Percentiles rank a stretch among this genome's conserved stretches.
Conservation (phyloP, 2,329 filamentous ascomycete genomes). For the Fusarium devonianum region DNA sequence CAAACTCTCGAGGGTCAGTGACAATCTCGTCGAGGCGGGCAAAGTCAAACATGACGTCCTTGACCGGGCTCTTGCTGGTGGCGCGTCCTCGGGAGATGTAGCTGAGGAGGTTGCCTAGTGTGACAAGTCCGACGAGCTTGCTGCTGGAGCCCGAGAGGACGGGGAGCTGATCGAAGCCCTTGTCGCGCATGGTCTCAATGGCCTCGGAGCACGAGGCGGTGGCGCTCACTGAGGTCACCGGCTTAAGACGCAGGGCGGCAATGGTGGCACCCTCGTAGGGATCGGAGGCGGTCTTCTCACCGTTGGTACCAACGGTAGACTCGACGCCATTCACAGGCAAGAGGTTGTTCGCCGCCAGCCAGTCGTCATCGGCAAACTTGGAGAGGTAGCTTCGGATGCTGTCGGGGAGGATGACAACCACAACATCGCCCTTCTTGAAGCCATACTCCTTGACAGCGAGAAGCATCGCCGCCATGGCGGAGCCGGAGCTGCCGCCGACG, state of each 20-base stretch:
- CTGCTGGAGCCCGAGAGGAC: slow-evolving; percentile 75
- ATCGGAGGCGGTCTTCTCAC: slow-evolving; percentile 59
- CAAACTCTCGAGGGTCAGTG: slow-evolving; percentile 80
- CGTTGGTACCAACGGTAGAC: slow-evolving; percentile 52
- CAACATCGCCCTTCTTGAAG: slow-evolving; percentile 82
- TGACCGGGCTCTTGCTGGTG: slow-evolving; percentile 74
- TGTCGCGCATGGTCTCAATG: slow-evolving; percentile 97
- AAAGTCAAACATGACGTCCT: slow-evolving; percentile 97
- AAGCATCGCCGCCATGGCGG: slow-evolving; percentile 83
- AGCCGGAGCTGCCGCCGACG: slow-evolving; percentile 92
- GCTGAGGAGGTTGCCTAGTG: slow-evolving; percentile 90
- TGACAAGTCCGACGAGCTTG: slow-evolving; percentile 89
- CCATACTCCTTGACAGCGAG: slow-evolving; percentile 77
- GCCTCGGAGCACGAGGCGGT: slow-evolving; percentile 80
- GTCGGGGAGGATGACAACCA: slow-evolving; percentile 92
- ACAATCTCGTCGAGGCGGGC: slow-evolving; percentile 85
- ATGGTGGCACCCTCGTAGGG: slow-evolving; percentile 82
- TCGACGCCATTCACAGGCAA: slow-evolving; percentile 66
- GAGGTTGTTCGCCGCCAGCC: slow-evolving; percentile 95
- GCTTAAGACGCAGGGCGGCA: slow-evolving; percentile 84
- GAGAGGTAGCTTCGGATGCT: slow-evolving; percentile 97
- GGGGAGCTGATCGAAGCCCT: slow-evolving; percentile 96
- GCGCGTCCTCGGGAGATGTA: slow-evolving; percentile 88
- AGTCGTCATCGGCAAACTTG: slow-evolving; percentile 99
- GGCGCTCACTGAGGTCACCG: slow-evolving; percentile 83